Base-by-base conservation (phyloP, 768 basidiomycete species). In the Pulveroboletus sp. region DNA sequence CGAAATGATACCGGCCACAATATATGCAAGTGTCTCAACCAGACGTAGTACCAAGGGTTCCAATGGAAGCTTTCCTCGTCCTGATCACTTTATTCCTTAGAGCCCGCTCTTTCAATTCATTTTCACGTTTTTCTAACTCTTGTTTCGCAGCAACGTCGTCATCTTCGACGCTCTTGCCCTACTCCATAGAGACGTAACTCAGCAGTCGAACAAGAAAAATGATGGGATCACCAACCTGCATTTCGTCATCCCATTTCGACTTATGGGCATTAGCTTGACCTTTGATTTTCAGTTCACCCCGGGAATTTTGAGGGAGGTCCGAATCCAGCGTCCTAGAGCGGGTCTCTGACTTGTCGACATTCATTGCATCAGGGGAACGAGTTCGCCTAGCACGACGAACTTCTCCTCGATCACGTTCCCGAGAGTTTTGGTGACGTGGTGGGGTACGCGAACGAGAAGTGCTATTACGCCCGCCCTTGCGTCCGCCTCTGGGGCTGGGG, bases 71-170 rank as follows among this genome's bases (percentile, higher is more conserved):
- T 63, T 85, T 88, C 56, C 87, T 73, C 26, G 84, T 86, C 62
- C 84, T 75, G 45, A 83, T 75, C 39, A 92, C 89, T 63, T 92
- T 92, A 61, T 91, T 90, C 60, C 89, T 78, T 63, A 92, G 65
- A 13, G 89, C 87, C 63, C 72, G 80, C 58, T 92, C 89, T 63
- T 89, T 91, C 51, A 91, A 63, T 61, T 92, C 89, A 54, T 78
- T 89, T 62, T 92, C 89, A 49, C 85, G 68, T 56, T 72, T 79
- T 58, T 81, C 80, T 38, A 92, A 70, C 30, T 87, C 87, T 20
- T 61, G 60, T 45, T 60, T 71, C 12, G 50, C 22, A 49, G 49
- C 11, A 43, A 37, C 29, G 13, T 40, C 54, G 12, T 48, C 40
- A 13, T 42, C 34, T 1, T 36, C 51, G 48, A 43, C 16, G 50